Evolutionary conservation across 192 early-diverging fungal species (phyloP), one percentile per base, ranked within the genome.

Genomic region (Coemansia sp.): DNA sequence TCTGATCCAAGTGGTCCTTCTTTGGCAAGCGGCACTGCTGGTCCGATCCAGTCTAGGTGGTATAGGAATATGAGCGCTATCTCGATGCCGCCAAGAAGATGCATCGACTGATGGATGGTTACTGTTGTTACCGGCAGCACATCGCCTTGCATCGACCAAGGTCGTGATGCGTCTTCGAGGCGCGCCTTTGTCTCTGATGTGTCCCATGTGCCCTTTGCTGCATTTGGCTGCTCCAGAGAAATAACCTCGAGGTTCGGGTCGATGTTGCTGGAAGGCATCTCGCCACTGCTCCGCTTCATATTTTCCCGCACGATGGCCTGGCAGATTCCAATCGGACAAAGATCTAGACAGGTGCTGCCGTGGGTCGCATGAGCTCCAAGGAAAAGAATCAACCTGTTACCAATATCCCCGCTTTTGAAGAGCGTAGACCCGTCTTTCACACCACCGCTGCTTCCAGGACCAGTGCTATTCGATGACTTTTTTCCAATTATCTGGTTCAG

Each of bases 1-100:
- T 74, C 72, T 2, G 66, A 65, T 2, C 72, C 72, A 7, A 74
- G 62, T 13, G 72, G 72, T n/a, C 72, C 72, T 20, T 66, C 70
- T 22, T 34, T 68, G 6, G 58, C 54, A 19, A 58, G 62, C 6
- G 57, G 60, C 22, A 34, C 29, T n/a, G 66, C 59, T 13, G 67
- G 44, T 23, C 68, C 67, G 30, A 75, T 58, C 74, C 74, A 75
- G 44, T 62, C 64, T 50, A 70, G 55, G 45, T 67, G 63, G 45
- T 70, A 57, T 33, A 75, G 29, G 20, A 75, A 50, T 22, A 75
- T 29, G 19, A 75, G 42, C 3, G 64, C 47, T 11, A 55, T 1
- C 60, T 75, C 74, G 6, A 70, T 36, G 3, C 74, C 74, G 17
- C 74, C 74, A 2, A 75, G 40, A 25, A 56, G 50, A 40, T 57